Evolutionary conservation across 2,329 filamentous ascomycete genomes (phyloP).

Genomic region (Penicillium aurantiogriseum): DNA sequence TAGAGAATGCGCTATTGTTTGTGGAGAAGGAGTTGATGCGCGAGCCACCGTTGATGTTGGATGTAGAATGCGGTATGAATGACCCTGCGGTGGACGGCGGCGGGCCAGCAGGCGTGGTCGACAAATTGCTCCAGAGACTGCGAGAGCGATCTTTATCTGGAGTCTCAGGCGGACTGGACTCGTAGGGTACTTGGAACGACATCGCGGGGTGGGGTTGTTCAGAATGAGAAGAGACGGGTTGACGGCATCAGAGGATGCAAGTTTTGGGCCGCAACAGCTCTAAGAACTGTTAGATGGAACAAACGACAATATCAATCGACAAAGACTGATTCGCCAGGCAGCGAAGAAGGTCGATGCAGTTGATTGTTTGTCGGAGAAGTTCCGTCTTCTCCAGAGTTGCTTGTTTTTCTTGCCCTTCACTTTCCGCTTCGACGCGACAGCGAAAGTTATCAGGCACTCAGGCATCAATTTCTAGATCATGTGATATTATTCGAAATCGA

Average conservation of each 20-base stretch:
- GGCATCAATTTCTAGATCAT: background rate
- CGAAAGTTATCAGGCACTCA: slow-evolving; percentile 7
- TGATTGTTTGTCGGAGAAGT: background rate
- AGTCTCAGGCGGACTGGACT: slow-evolving; percentile 40
- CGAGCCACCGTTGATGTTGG: slow-evolving; percentile 53
- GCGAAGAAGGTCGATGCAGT: background rate
- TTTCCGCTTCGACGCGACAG: slow-evolving; percentile 13
- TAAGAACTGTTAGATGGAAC: slow-evolving; percentile 1
- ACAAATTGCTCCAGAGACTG: slow-evolving; percentile 44
- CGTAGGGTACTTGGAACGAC: slow-evolving; percentile 38
- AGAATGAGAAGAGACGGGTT: slow-evolving; percentile 6
- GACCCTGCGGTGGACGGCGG: slow-evolving; percentile 54
- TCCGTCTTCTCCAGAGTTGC: slow-evolving; percentile 1
- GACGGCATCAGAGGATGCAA: slow-evolving; percentile 12
- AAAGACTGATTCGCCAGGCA: background rate
- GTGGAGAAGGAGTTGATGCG: slow-evolving; percentile 36
- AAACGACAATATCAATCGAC: background rate
- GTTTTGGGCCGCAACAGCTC: slow-evolving; percentile 22
- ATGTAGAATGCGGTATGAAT: slow-evolving; percentile 58
- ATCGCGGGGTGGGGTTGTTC: slow-evolving; percentile 19
- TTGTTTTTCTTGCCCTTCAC: slow-evolving; percentile 10
- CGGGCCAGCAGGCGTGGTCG: slow-evolving; percentile 58
- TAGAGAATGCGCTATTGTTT: slow-evolving; percentile 24
- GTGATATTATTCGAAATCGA: rapidly evolving
- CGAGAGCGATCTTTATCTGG: slow-evolving; percentile 36